Percentiles rank a stretch among this genome's conserved stretches.
These are phyloP conservation scores for Hymenotorrendiella dingleyae DNA, from an alignment of 2,329 filamentous ascomycete species.

Conservation along the genomic window DNA sequence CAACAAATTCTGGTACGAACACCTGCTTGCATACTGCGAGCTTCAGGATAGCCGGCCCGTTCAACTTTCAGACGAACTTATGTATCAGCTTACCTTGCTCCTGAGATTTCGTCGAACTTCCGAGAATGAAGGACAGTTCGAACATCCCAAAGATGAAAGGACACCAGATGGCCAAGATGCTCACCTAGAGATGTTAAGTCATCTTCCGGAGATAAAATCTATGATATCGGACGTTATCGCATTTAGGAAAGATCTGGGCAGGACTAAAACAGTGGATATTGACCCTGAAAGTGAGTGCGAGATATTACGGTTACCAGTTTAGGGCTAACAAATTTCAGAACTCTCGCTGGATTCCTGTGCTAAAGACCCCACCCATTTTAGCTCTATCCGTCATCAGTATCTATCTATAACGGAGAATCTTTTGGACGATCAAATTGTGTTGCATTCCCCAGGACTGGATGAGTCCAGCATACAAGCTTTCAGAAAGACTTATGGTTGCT, in stretches of 20 bases:
- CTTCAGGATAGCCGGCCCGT: background rate
- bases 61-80: constrained; percentile 2
- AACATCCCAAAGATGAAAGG: no score
- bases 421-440: background rate
- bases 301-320: no score
- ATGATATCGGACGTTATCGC: background rate
- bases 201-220: constrained; percentile 2
- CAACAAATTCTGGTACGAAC: constrained; percentile 8
- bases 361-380: constrained; percentile 9
- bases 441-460: background rate
- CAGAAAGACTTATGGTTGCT: constrained; percentile 2
- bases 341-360: constrained; percentile 1
- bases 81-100: constrained; percentile 4
- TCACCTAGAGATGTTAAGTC: constrained; percentile 2
- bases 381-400: constrained; percentile 1
- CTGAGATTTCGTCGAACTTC: constrained; percentile 1
- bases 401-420: constrained; percentile 6
- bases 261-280: no score
- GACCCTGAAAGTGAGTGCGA: no score
- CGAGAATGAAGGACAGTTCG: no score
- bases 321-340: background rate
- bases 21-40: constrained; percentile 6
- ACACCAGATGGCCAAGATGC: background rate
- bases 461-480: background rate
- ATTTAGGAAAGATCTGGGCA: constrained; percentile 1